Percentiles rank a stretch among this genome's conserved stretches.
Evolutionary conservation across 2,329 filamentous ascomycete species (phyloP).

Genomic region (Trichoderma atrobrunneum): DNA sequence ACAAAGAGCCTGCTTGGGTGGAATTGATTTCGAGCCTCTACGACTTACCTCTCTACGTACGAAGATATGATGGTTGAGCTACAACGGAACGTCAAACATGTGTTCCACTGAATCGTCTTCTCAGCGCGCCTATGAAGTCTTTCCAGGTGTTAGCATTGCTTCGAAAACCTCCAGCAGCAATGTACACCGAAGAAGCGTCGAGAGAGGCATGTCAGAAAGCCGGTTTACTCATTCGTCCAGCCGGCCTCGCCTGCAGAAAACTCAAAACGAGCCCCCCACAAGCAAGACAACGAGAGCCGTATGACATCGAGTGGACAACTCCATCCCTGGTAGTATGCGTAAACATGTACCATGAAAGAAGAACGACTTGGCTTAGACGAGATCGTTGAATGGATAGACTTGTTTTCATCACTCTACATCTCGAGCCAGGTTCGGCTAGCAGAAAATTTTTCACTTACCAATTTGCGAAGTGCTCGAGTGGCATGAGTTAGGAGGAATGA

Average conservation of each 20-base stretch:
- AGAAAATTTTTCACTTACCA: not conserved
- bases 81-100: not conserved
- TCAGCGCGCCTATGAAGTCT: not conserved
- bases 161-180: not conserved
- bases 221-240: constrained; percentile 65
- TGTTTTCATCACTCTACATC: constrained; percentile 38
- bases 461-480: not conserved
- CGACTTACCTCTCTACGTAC: not conserved
- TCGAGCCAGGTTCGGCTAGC: constrained; percentile 21
- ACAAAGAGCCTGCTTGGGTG: not conserved
- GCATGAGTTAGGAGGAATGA: not conserved
- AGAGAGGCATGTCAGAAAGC: constrained; percentile 52
- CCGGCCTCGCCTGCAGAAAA: constrained; percentile 48
- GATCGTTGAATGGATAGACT: constrained; percentile 76
- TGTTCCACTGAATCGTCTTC: not conserved
- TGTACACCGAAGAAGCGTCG: not conserved
- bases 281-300: constrained; percentile 55
- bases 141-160: constrained; percentile 8
- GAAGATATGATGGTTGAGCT: not conserved
- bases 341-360: constrained; percentile 62
- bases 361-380: constrained; percentile 66
- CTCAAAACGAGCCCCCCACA: constrained; percentile 56
- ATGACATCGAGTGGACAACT: constrained; percentile 60
- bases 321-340: constrained; percentile 68
- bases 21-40: not conserved